These are phyloP conservation scores for Cystobasidium onofrii DNA, from an alignment of 768 basidiomycete genomes.

Conservation along the genomic window DNA sequence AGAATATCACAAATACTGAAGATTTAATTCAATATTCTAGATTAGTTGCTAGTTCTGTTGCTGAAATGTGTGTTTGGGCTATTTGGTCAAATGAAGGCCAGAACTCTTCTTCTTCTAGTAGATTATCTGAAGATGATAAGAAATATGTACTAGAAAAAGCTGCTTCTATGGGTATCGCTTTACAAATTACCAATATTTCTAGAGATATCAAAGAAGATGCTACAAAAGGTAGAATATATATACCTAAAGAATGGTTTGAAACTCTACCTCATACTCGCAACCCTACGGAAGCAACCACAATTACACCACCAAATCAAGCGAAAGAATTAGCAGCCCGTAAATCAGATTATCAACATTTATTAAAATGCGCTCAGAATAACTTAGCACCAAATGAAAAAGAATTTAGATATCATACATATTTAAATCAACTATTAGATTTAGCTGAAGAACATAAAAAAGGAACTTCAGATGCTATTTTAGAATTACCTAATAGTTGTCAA, in stretches of 20 bases:
- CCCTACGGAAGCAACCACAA: neutral
- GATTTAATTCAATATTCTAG: constrained; percentile 28
- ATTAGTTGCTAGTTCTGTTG: constrained; percentile 17
- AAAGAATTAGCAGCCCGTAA: neutral
- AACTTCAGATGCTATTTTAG: constrained; percentile 5
- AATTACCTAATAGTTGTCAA: constrained; percentile 6
- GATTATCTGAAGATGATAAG: neutral
- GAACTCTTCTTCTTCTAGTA: neutral
- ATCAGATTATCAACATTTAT: neutral
- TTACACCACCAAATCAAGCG: neutral
- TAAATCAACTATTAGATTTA: constrained; percentile 6
- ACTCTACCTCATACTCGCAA: neutral
- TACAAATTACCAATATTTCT: constrained; percentile 29
- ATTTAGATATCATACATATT: constrained; percentile 19
- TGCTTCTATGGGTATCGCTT: constrained; percentile 21
- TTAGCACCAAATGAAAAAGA: neutral
- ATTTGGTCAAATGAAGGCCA: constrained; percentile 30
- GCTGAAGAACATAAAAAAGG: constrained; percentile 21
- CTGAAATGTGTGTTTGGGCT: constrained; percentile 31
- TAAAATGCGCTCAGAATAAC: neutral
- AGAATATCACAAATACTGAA: neutral
- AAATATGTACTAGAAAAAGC: constrained; percentile 19
- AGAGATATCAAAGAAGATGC: constrained; percentile 24
- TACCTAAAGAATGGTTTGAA: constrained; percentile 25
- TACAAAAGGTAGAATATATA: constrained; percentile 23